Evolutionary conservation across 352 stramenopile genomes (phyloP).

Genomic region (Blastocystis sp.): DNA sequence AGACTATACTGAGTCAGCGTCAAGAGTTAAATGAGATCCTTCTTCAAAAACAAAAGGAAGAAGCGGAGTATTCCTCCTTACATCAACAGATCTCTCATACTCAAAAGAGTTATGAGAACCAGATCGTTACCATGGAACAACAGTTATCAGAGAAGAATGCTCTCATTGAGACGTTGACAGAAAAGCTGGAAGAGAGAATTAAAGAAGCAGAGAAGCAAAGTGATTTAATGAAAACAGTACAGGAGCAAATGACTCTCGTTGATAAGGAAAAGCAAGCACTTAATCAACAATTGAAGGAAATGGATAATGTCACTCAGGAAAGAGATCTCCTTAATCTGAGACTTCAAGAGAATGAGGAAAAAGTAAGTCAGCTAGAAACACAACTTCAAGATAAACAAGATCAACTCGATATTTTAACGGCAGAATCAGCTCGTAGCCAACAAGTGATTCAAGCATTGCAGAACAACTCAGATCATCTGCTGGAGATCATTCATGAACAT

Average conservation of each 20-base stretch:
- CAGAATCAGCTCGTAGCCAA: neutral
- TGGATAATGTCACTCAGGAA: neutral
- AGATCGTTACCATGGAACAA: neutral
- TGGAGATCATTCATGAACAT: neutral
- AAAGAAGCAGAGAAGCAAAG: neutral
- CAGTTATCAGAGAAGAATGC: neutral
- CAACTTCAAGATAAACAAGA: neutral
- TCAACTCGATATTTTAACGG: neutral
- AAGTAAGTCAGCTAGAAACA: neutral
- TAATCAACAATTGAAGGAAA: neutral
- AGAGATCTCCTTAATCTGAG: neutral
- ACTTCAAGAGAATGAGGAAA: neutral
- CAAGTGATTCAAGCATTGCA: neutral
- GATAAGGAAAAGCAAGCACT: neutral
- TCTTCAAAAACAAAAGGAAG: neutral
- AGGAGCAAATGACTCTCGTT: neutral
- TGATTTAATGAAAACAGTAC: neutral
- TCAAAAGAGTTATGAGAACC: neutral
- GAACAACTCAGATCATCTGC: neutral
- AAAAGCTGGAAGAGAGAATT: neutral
- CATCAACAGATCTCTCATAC: neutral
- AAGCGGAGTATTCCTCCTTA: neutral
- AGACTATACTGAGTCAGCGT: neutral
- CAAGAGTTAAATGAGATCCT: neutral
- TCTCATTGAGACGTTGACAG: neutral